A percentile compares a stretch with the other conserved stretches of the same genome.
Evolutionary conservation across 2,329 filamentous ascomycete genomes (phyloP).

Genomic region (Raffaelea arxii): DNA sequence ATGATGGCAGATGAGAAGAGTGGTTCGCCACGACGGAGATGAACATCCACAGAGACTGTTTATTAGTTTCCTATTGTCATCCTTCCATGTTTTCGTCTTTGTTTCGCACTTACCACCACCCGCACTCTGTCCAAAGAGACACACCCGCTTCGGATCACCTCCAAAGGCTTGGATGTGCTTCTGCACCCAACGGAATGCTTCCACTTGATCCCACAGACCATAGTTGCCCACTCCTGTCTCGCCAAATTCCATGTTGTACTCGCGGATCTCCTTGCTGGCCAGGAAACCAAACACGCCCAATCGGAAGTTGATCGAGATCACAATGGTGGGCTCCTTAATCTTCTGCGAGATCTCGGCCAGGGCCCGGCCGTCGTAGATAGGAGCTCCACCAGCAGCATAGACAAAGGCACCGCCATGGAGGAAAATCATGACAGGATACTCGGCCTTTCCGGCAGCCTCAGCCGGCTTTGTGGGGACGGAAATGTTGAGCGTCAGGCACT

Average conservation of each 20-base stretch:
- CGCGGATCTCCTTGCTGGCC: conserved; percentile 14
- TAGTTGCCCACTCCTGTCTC: conserved; percentile 6
- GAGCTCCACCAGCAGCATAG: conserved; percentile 2
- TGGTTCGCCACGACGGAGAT: conserved; percentile 8
- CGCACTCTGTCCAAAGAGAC: conserved; percentile 9
- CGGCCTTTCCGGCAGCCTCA: not conserved
- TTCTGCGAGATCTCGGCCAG: conserved; percentile 1
- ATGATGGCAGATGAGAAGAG: conserved; percentile 10
- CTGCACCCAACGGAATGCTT: conserved; percentile 9
- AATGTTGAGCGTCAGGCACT: conserved; percentile 10
- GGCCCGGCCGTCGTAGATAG: conserved; percentile 8
- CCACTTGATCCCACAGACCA: conserved; percentile 8
- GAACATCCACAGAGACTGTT: conserved; percentile 7
- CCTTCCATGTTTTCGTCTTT: too few species aligned
- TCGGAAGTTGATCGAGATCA: conserved; percentile 26
- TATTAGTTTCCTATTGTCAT: too few species aligned
- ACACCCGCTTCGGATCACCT: conserved; percentile 5
- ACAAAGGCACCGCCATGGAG: conserved; percentile 10
- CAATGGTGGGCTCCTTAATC: conserved; percentile 9
- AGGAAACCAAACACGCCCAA: conserved; percentile 31
- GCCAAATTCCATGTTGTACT: not conserved
- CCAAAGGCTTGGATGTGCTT: conserved; percentile 8
- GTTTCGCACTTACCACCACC: too few species aligned
- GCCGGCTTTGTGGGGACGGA: conserved; percentile 4
- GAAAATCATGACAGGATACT: conserved; percentile 8